Conservation (phyloP, 208 protist species). For the Leishmania lainsoni region DNA sequence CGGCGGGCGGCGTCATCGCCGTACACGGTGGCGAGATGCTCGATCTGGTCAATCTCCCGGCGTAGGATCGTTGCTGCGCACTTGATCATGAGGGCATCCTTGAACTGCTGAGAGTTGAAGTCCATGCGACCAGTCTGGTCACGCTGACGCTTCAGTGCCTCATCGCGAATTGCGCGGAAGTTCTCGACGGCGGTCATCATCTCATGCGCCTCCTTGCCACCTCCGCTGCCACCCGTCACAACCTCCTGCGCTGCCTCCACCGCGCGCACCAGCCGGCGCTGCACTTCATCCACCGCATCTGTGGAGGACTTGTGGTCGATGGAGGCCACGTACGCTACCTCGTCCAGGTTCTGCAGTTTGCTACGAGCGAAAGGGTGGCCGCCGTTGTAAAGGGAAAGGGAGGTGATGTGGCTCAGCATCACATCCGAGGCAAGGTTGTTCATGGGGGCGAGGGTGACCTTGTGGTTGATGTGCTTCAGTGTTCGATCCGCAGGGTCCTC, state of each 20-base stretch:
- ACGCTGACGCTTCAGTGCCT: slow-evolving; percentile 51
- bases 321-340: slow-evolving; percentile 50
- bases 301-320: slow-evolving; percentile 28
- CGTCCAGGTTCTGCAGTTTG: slow-evolving; percentile 73
- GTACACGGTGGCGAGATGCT: slow-evolving; percentile 50
- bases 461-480: slow-evolving; percentile 30
- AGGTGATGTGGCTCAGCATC: slow-evolving; percentile 58
- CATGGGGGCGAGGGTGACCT: slow-evolving; percentile 36
- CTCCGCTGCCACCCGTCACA: slow-evolving; percentile 35
- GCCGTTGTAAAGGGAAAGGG: slow-evolving; percentile 57
- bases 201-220: slow-evolving; percentile 35
- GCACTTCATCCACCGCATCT: slow-evolving; percentile 38
- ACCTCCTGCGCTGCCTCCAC: slow-evolving; percentile 29
- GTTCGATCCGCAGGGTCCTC: slow-evolving; percentile 33
- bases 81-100: slow-evolving; percentile 90
- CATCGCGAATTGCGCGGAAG: slow-evolving; percentile 43
- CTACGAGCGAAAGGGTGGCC: slow-evolving; percentile 42
- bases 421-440: slow-evolving; percentile 61
- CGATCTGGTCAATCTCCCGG: slow-evolving; percentile 63
- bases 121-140: slow-evolving; percentile 59
- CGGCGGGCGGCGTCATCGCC: slow-evolving; percentile 28
- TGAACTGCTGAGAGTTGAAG: slow-evolving; percentile 75
- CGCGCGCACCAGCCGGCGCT: slow-evolving; percentile 31
- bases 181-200: slow-evolving; percentile 36
- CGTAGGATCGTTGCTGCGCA: slow-evolving; percentile 57